A percentile compares a stretch with the other conserved stretches of the same genome.
These are phyloP conservation scores for Globisporangium paroecandrum DNA, from an alignment of 352 stramenopile species.

Conservation along the genomic window DNA sequence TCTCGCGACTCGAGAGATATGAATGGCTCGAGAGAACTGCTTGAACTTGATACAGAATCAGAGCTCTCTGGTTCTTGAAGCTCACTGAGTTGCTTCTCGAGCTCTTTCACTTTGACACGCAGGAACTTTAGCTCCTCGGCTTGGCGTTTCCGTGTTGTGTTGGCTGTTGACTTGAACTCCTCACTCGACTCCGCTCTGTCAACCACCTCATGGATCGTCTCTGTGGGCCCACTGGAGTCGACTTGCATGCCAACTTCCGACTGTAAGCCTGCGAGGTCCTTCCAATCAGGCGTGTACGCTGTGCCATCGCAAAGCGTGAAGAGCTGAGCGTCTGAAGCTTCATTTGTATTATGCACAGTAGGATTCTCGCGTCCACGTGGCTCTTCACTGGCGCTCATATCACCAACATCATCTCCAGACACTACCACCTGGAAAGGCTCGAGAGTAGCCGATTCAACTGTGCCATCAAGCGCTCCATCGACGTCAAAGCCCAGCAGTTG, in stretches of 20 bases:
- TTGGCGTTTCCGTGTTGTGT: constrained; percentile 21
- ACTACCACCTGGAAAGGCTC: neutral
- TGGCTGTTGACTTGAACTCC: neutral
- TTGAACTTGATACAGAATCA: neutral
- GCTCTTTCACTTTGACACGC: constrained; percentile 39
- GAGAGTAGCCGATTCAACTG: neutral
- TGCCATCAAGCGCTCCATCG: neutral
- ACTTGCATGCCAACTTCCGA: neutral
- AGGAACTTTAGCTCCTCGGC: constrained; percentile 42
- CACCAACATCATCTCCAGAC: neutral
- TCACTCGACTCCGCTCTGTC: neutral
- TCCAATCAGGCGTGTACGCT: neutral
- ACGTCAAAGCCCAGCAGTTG: neutral
- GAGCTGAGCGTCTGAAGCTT: neutral
- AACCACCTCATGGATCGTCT: neutral
- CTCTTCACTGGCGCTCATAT: neutral
- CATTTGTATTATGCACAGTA: neutral
- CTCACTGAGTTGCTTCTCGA: constrained; percentile 18
- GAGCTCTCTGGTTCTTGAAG: neutral
- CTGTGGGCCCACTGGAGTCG: neutral
- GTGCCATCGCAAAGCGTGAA: neutral
- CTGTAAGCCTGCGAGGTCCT: neutral
- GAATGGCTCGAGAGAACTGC: neutral
- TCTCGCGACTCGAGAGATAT: neutral
- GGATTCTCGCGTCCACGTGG: neutral